Percentiles rank a stretch among this genome's conserved stretches.
Evolutionary conservation across 2,329 filamentous ascomycete species (phyloP).

Genomic region (Nothophoma quercina): DNA sequence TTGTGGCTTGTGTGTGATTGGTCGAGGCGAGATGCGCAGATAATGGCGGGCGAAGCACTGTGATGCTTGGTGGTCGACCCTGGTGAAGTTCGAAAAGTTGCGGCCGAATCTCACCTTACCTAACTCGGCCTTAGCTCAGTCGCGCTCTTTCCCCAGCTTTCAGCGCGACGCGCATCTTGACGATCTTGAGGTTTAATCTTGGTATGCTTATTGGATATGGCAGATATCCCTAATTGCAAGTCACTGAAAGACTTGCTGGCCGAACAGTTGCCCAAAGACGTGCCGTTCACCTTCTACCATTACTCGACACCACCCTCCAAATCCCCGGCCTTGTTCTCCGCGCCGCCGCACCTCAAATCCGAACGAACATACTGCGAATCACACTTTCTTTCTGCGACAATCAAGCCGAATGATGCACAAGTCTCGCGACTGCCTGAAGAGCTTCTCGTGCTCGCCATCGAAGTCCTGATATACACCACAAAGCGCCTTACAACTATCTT

Average conservation of each 20-base stretch:
- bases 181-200: not conserved
- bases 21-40: slow-evolving; percentile 22
- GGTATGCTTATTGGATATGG: slow-evolving; percentile 28
- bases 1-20: slow-evolving; percentile 32
- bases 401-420: slow-evolving; percentile 46
- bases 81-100: slow-evolving; percentile 39
- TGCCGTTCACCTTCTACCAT: slow-evolving; percentile 78
- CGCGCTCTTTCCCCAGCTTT: slow-evolving; percentile 27
- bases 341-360: slow-evolving; percentile 73
- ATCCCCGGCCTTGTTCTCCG: slow-evolving; percentile 78
- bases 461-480: slow-evolving; percentile 86
- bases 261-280: slow-evolving; percentile 60
- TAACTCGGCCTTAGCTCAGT: slow-evolving; percentile 19
- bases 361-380: slow-evolving; percentile 86
- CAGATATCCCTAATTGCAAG: slow-evolving; percentile 27
- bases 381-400: slow-evolving; percentile 74
- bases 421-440: slow-evolving; percentile 47
- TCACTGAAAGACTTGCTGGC: slow-evolving; percentile 57
- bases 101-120: slow-evolving; percentile 32
- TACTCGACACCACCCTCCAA: slow-evolving; percentile 82
- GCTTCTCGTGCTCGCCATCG: slow-evolving; percentile 81
- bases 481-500: slow-evolving; percentile 84
- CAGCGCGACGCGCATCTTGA: slow-evolving; percentile 7
- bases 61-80: slow-evolving; percentile 8
- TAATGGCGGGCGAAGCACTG: slow-evolving; percentile 18